Conservation (phyloP, 768 basidiomycete species). For the Suillus weaverae region DNA sequence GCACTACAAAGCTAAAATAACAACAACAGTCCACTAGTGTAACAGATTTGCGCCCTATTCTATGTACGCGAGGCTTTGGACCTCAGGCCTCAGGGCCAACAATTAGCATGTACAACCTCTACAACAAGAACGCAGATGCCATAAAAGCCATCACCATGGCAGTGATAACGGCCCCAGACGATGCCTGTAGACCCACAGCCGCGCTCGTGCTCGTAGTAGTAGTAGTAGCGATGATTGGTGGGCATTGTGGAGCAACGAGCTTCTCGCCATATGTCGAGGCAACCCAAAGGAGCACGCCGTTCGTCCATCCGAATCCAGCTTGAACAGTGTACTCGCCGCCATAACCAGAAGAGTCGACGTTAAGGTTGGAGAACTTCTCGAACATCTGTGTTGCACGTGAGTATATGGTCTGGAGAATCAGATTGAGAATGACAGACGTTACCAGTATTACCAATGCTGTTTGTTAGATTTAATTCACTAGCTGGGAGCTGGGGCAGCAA, state of each 20-base stretch:
- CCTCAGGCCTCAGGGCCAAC: neutral
- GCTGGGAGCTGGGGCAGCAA: conserved; percentile 70
- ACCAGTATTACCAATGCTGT: conserved; percentile 66
- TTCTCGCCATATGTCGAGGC: conserved; percentile 63
- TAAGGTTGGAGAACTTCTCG: conserved; percentile 80
- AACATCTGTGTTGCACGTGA: conserved; percentile 58
- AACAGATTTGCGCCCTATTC: neutral
- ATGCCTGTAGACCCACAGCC: neutral
- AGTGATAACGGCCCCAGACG: neutral
- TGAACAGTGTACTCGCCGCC: conserved; percentile 92
- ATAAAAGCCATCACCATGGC: conserved; percentile 7
- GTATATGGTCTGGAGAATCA: neutral
- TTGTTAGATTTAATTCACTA: conserved; percentile 66
- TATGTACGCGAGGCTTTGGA: neutral
- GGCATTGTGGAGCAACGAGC: conserved; percentile 65
- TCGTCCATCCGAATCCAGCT: conserved; percentile 88
- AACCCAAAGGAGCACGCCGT: conserved; percentile 77
- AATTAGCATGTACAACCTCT: neutral
- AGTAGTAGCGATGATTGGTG: conserved; percentile 34
- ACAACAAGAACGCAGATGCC: conserved; percentile 5
- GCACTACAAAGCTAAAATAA: neutral
- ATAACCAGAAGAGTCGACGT: conserved; percentile 75
- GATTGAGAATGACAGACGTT: conserved; percentile 51
- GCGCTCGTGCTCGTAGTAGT: conserved; percentile 12
- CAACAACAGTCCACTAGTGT: neutral